phyloP scores from a whole-genome alignment of 805 yeast genomes.

The Wickerhamomyces sydowiorum region DNA sequence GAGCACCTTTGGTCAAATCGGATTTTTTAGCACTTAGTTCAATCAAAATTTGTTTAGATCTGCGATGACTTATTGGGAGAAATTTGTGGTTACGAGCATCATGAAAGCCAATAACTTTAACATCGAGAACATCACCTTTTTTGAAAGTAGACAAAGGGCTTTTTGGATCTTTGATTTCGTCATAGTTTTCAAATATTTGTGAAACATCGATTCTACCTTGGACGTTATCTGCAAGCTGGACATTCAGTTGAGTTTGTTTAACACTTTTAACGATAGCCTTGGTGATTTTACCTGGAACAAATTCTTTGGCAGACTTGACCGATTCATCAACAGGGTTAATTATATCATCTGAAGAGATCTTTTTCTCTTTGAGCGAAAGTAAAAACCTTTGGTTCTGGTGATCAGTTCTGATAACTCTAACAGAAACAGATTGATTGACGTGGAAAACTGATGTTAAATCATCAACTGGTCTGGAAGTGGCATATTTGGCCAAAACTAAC shows the following conservation, averaged over 20 bases:
- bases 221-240: constrained; percentile 68
- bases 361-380: constrained; percentile 48
- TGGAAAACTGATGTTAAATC: constrained; percentile 51
- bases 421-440: constrained; percentile 65
- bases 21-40: constrained; percentile 58
- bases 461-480: constrained; percentile 45
- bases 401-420: constrained; percentile 62
- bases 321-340: constrained; percentile 57
- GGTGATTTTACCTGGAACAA: constrained; percentile 53
- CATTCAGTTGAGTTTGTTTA: constrained; percentile 69
- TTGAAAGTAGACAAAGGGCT: constrained; percentile 57
- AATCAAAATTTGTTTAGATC: constrained; percentile 48
- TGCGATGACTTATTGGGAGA: constrained; percentile 56
- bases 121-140: constrained; percentile 52
- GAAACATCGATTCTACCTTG: constrained; percentile 78
- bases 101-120: constrained; percentile 69
- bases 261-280: constrained; percentile 55
- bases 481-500: constrained; percentile 69
- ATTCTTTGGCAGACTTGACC: constrained; percentile 44
- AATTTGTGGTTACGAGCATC: constrained; percentile 65
- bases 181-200: constrained; percentile 50
- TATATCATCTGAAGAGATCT: constrained; percentile 19
- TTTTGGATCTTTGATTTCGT: constrained; percentile 50
- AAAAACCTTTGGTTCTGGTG: constrained; percentile 66
- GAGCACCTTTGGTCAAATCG: constrained; percentile 25